A percentile compares a stretch with the other conserved stretches of the same genome.
Evolutionary conservation across 2,329 filamentous ascomycete genomes (phyloP).

Genomic region (Aureobasidium namibiae): DNA sequence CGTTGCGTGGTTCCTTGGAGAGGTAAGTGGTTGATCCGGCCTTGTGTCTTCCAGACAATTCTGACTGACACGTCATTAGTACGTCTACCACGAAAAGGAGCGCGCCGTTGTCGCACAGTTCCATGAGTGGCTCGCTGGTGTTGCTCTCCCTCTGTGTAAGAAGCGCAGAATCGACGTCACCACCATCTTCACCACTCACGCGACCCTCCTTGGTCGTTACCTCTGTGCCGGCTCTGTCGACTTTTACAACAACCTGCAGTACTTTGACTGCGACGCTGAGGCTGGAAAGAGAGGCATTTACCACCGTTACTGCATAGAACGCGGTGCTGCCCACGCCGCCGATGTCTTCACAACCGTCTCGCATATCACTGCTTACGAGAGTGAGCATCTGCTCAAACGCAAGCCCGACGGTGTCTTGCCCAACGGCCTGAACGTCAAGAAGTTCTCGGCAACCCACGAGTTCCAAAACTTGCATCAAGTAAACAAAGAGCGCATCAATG

Average conservation of each 20-base stretch:
- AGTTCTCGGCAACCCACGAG: constrained; percentile 96
- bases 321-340: constrained; percentile 79
- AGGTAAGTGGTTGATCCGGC: constrained; percentile 50
- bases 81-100: constrained; percentile 84
- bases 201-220: constrained; percentile 88
- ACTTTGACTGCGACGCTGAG: constrained; percentile 92
- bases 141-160: constrained; percentile 83
- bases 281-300: constrained; percentile 98
- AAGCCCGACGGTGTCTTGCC: constrained; percentile 95
- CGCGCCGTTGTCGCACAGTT: constrained; percentile 95
- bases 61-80: constrained; percentile 45
- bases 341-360: constrained; percentile 99
- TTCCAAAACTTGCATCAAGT: constrained; percentile 97
- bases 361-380: constrained; percentile 97
- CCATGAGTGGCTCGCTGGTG: constrained; percentile 96
- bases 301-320: constrained; percentile 96
- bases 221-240: constrained; percentile 96
- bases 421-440: constrained; percentile 96
- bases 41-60: neutral
- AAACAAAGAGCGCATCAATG: constrained; percentile 95
- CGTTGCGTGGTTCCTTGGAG: constrained; percentile 95
- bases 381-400: constrained; percentile 85
- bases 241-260: constrained; percentile 98
- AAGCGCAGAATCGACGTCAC: constrained; percentile 93
- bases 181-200: constrained; percentile 97